These are phyloP conservation scores for Fusarium citri DNA, from an alignment of 2,329 filamentous ascomycete species.

Conservation along the genomic window DNA sequence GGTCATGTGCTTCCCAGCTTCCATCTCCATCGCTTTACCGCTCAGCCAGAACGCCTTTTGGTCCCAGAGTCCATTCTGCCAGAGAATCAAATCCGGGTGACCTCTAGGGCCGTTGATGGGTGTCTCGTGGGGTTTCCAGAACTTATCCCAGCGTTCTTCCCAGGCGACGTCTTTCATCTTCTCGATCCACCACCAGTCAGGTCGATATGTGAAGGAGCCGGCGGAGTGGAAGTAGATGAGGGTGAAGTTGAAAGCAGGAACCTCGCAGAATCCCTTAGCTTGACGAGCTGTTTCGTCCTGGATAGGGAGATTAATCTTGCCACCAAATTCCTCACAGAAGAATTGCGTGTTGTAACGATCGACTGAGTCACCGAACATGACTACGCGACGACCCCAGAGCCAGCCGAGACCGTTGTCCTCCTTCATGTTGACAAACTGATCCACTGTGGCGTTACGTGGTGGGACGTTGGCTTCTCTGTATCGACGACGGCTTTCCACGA, in stretches of 20 bases:
- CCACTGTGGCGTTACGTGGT: neutral
- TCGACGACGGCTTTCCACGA: slow-evolving; percentile 26
- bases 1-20: neutral
- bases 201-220: slow-evolving; percentile 33
- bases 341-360: slow-evolving; percentile 35
- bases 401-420: slow-evolving; percentile 18
- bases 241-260: slow-evolving; percentile 25
- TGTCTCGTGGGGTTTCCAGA: slow-evolving; percentile 29
- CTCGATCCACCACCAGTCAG: slow-evolving; percentile 40
- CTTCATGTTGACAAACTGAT: slow-evolving; percentile 28
- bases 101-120: slow-evolving; percentile 30
- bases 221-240: slow-evolving; percentile 28
- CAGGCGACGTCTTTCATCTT: slow-evolving; percentile 29
- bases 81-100: slow-evolving; percentile 24
- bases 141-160: slow-evolving; percentile 31
- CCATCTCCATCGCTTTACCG: slow-evolving; percentile 10
- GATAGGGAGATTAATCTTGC: slow-evolving; percentile 16
- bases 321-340: slow-evolving; percentile 32
- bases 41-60: slow-evolving; percentile 33
- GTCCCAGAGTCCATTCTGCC: slow-evolving; percentile 38
- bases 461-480: neutral
- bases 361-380: slow-evolving; percentile 36
- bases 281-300: slow-evolving; percentile 9
- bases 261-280: slow-evolving; percentile 18
- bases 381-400: slow-evolving; percentile 34